These are phyloP conservation scores for Plectosphaerella plurivora DNA, from an alignment of 2,329 filamentous ascomycete genomes.

Conservation along the genomic window DNA sequence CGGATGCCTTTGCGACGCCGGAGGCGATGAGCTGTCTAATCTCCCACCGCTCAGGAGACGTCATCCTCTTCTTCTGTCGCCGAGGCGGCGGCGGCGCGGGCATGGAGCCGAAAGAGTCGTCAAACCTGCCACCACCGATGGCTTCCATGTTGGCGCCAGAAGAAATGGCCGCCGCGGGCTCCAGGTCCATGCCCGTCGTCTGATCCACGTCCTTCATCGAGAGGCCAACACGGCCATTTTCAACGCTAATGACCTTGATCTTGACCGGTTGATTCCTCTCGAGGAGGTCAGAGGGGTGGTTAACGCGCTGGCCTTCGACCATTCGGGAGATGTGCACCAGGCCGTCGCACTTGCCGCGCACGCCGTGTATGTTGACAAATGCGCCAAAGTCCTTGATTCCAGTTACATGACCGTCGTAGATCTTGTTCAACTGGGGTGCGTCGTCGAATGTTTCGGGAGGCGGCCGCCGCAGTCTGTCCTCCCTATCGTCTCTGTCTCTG, in stretches of 20 bases:
- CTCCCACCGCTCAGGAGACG: slow-evolving; percentile 95
- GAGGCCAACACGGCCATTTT: slow-evolving; percentile 75
- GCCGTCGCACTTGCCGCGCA: slow-evolving; percentile 85
- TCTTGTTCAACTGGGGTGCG: slow-evolving; percentile 72
- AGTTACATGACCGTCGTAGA: slow-evolving; percentile 87
- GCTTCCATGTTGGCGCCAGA: slow-evolving; percentile 89
- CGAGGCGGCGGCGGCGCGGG: slow-evolving; percentile 32
- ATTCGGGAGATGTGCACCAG: slow-evolving; percentile 92
- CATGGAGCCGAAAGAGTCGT: slow-evolving; percentile 61
- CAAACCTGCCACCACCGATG: slow-evolving; percentile 58
- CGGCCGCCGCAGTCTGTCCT: slow-evolving; percentile 60
- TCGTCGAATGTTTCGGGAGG: slow-evolving; percentile 77
- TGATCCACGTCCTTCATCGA: slow-evolving; percentile 99
- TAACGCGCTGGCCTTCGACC: slow-evolving; percentile 77
- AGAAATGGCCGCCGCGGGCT: slow-evolving; percentile 71
- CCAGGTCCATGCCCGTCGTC: slow-evolving; percentile 75
- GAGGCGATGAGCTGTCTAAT: slow-evolving; percentile 95
- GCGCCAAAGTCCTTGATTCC: slow-evolving; percentile 93
- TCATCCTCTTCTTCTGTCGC: slow-evolving; percentile 83
- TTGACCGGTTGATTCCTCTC: slow-evolving; percentile 78
- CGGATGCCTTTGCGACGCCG: slow-evolving; percentile 84
- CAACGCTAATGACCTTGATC: slow-evolving; percentile 86
- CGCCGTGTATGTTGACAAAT: slow-evolving; percentile 87
- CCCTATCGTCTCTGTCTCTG: slow-evolving; percentile 34
- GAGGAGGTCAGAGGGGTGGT: slow-evolving; percentile 86